These are phyloP conservation scores for Mycena floridula DNA, from an alignment of 768 basidiomycete genomes.

Conservation along the genomic window DNA sequence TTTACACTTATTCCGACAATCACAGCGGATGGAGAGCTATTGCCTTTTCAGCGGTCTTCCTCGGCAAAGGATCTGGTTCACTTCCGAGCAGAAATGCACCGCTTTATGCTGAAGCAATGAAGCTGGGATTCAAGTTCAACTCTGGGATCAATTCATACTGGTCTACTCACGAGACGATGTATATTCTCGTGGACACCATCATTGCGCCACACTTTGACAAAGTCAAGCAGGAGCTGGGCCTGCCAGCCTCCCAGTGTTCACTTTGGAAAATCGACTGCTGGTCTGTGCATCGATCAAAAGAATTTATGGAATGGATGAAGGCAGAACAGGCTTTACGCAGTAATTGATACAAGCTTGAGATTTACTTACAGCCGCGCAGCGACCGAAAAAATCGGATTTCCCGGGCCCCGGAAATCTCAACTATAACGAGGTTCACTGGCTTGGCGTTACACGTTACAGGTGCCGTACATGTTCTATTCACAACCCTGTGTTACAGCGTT, in stretches of 20 bases:
- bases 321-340: too few relatives aligned
- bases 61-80: slow-evolving; percentile 4
- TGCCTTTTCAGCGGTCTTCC: slow-evolving; percentile 20
- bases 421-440: too few relatives aligned
- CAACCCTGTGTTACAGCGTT: too few relatives aligned
- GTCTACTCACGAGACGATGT: slow-evolving; percentile 8
- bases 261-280: slow-evolving; percentile 17
- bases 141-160: slow-evolving; percentile 8
- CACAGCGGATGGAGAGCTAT: slow-evolving; percentile 9
- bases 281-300: slow-evolving; percentile 24
- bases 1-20: slow-evolving; percentile 15
- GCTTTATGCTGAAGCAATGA: background rate
- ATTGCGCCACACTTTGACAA: slow-evolving; percentile 13
- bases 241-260: slow-evolving; percentile 13
- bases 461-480: too few relatives aligned
- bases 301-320: slow-evolving; percentile 8
- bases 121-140: slow-evolving; percentile 9
- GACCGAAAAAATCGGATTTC: too few relatives aligned
- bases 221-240: background rate
- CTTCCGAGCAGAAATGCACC: slow-evolving; percentile 3
- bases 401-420: too few relatives aligned
- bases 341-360: too few relatives aligned
- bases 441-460: too few relatives aligned
- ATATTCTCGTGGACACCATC: slow-evolving; percentile 11
- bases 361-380: too few relatives aligned